Conservation (phyloP, 2,329 filamentous ascomycete species). For the Mollisiaceae sp. region DNA sequence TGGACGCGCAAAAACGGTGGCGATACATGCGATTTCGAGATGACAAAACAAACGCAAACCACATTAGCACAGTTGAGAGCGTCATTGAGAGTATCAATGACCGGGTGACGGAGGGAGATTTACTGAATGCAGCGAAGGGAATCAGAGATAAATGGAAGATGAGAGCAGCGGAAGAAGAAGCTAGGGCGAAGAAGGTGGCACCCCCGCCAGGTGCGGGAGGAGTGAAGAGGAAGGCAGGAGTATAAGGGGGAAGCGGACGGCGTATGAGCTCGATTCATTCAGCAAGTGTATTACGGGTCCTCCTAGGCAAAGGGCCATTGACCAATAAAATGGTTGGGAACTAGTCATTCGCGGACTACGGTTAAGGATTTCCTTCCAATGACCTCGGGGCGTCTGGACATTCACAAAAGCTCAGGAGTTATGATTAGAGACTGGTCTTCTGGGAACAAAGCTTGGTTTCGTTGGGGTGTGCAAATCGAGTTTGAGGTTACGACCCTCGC, state of each 20-base stretch:
- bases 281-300: no score
- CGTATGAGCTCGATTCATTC: conserved; percentile 27
- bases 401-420: no score
- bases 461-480: no score
- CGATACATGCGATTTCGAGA: conserved; percentile 88
- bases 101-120: conserved; percentile 80
- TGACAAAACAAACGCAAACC: conserved; percentile 91
- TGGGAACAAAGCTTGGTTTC: no score
- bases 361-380: no score
- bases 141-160: conserved; percentile 83
- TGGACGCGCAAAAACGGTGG: conserved; percentile 79
- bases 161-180: conserved; percentile 33
- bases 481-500: no score
- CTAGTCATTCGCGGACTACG: no score
- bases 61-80: conserved; percentile 80
- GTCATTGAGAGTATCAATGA: conserved; percentile 91
- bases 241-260: conserved; percentile 34
- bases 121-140: conserved; percentile 69
- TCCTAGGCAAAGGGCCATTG: no score
- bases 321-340: no score
- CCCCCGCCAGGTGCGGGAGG: conserved; percentile 7
- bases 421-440: no score
- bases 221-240: conserved; percentile 34
- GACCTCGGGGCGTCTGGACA: no score
- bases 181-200: conserved; percentile 30